phyloP scores from a whole-genome alignment of 345 rosid genomes.

The Odontarrhena argentea region DNA sequence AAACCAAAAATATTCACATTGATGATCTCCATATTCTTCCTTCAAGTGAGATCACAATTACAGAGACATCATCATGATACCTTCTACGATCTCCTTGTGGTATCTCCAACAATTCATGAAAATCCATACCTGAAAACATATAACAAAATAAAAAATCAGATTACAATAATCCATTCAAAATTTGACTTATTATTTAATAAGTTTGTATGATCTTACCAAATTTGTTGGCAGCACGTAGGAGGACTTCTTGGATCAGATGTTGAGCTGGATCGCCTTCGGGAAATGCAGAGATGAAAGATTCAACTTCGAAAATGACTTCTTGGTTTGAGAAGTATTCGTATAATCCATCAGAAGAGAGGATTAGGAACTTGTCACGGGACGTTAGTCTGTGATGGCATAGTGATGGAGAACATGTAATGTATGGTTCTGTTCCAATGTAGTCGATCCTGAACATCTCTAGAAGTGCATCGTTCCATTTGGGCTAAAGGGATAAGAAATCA shows the following conservation, averaged over 20 bases:
- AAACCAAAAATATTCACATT: slow-evolving; percentile 44
- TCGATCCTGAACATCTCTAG: slow-evolving; percentile 87
- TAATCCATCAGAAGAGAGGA: slow-evolving; percentile 92
- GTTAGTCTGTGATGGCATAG: slow-evolving; percentile 70
- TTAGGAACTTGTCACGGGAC: slow-evolving; percentile 69
- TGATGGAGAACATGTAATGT: slow-evolving; percentile 75
- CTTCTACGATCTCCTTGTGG: slow-evolving; percentile 89
- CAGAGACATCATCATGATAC: slow-evolving; percentile 91
- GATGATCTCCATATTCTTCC: slow-evolving; percentile 96
- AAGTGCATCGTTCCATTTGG: slow-evolving; percentile 86
- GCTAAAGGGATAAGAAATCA: slow-evolving; percentile 45
- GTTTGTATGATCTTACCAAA: slow-evolving; percentile 52
- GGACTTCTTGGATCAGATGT: slow-evolving; percentile 79
- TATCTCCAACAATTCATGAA: slow-evolving; percentile 82
- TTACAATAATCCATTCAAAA: slow-evolving; percentile 2
- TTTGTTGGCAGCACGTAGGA: slow-evolving; percentile 90
- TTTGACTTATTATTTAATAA: background rate
- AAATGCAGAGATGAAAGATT: slow-evolving; percentile 68
- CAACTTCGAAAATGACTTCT: slow-evolving; percentile 83
- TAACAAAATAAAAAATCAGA: background rate
- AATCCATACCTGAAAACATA: slow-evolving; percentile 68
- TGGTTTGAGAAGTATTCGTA: slow-evolving; percentile 83
- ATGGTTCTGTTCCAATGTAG: slow-evolving; percentile 77
- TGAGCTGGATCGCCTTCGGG: slow-evolving; percentile 98
- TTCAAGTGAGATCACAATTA: slow-evolving; percentile 84